These are phyloP conservation scores for Panaeolus papilionaceus DNA, from an alignment of 768 basidiomycete species.

Conservation along the genomic window DNA sequence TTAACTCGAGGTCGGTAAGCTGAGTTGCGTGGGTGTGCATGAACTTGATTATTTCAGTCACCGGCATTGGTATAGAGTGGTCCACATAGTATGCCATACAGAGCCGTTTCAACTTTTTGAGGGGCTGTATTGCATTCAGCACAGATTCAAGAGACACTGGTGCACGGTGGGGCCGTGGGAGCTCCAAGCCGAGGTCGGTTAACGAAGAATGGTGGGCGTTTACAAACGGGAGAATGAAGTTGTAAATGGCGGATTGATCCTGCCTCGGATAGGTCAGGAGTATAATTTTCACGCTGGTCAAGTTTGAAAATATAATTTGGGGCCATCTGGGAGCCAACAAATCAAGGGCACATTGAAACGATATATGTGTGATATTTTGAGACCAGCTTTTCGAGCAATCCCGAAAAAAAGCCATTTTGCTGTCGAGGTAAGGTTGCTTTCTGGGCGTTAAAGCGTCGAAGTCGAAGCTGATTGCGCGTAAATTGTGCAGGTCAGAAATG, in stretches of 20 bases:
- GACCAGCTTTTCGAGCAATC: slow-evolving; percentile 5
- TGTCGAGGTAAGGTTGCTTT: background rate
- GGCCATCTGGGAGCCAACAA: background rate
- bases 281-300: background rate
- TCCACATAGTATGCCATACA: background rate
- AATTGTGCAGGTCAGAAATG: background rate
- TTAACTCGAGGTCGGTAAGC: background rate
- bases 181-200: background rate
- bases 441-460: background rate
- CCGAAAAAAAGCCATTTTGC: slow-evolving; percentile 8
- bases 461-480: background rate
- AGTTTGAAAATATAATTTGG: background rate
- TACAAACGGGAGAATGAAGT: too few relatives aligned
- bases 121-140: background rate
- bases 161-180: background rate
- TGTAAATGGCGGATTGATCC: background rate
- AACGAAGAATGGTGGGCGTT: background rate
- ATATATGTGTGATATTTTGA: background rate
- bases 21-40: background rate
- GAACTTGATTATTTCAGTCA: background rate
- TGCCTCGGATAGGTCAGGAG: background rate
- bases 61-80: background rate
- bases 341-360: background rate
- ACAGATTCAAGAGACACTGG: background rate
- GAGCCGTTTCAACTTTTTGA: background rate